Evolutionary conservation across 495 filamentous ascomycete species (phyloP), one percentile per base, ranked within the genome.

Genomic region (Geoglossum glabrum): DNA sequence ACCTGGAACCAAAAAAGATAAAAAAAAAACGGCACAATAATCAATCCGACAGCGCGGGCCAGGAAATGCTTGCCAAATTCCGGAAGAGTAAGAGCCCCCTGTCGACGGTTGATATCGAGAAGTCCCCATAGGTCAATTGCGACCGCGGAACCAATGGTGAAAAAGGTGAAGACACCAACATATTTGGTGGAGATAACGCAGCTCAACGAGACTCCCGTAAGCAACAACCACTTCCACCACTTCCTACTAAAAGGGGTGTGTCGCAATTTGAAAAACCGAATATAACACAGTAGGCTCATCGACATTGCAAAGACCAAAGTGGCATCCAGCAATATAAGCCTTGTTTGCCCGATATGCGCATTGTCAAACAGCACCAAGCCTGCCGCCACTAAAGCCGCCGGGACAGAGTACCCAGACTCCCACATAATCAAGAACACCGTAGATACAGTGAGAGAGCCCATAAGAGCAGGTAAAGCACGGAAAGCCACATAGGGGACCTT

Each of bases 1-100:
- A 97, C 89, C 74, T 97, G 92, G 81, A 98, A 98, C 93, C 93
- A 98, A 76, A 98, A 98, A 30, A 98, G 78, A 68, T 97, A 98
- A 70, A 97, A 92, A 63, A 97, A 76, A 78, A 96, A 95, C 36
- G 92, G 92, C 54, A 97, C 77, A 46, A 94, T 64, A 62, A 97
- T 86, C 38, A 98, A 74, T 9, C 82, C 88, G 62, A 92, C 74
- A 17, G 79, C 76, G 30, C 92, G 86, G 63, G 92, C 92, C 9
- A 72, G 78, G 65, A 98, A 90, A 68, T 98, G 92, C 73, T 93
- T 90, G 54, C 76, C 77, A 71, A 95, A 97, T 52, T 84, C 75
- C 54, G 76, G 72, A 64, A 98, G 75, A 61, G 72, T 80, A 57
- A 98, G 74, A 26, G 87, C 78, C 27, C 89, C 89, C 54, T 80